phyloP scores from a whole-genome alignment of 768 basidiomycete species.

The Crassisporium funariophilum region DNA sequence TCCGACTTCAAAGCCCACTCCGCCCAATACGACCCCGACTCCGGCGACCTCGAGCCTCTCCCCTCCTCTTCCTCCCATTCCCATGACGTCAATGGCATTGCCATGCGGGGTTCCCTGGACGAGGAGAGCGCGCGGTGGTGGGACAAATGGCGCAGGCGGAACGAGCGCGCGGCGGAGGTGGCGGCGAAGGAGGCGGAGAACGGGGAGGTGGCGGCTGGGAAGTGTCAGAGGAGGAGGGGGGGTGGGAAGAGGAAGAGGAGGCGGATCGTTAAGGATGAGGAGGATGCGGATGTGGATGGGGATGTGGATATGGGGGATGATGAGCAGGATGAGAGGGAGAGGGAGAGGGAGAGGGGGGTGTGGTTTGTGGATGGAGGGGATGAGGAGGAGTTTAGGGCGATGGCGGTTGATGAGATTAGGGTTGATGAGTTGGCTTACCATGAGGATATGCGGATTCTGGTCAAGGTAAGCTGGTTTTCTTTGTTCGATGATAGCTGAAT shows the following conservation, averaged over 20 bases:
- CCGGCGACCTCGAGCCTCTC: slow-evolving; percentile 23
- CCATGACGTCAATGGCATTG: slow-evolving; percentile 7
- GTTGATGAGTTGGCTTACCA: slow-evolving; percentile 64
- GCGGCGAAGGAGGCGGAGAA: slow-evolving; percentile 18
- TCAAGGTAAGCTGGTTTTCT: slow-evolving; percentile 66
- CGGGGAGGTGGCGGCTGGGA: slow-evolving; percentile 28
- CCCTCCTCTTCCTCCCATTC: not conserved
- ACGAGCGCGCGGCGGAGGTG: slow-evolving; percentile 39
- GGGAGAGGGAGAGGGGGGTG: slow-evolving; percentile 18
- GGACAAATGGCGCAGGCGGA: slow-evolving; percentile 68
- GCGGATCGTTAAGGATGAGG: slow-evolving; percentile 22
- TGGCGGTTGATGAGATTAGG: slow-evolving; percentile 62
- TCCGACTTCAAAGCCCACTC: slow-evolving; percentile 76
- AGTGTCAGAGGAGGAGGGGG: slow-evolving; percentile 3
- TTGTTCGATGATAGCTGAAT: not conserved
- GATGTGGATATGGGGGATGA: slow-evolving; percentile 7
- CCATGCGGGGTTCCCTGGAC: slow-evolving; percentile 45
- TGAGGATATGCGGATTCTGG: slow-evolving; percentile 89
- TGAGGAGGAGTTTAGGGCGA: slow-evolving; percentile 37
- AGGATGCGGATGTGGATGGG: slow-evolving; percentile 25
- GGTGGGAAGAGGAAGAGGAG: slow-evolving; percentile 17
- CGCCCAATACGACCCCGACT: slow-evolving; percentile 52
- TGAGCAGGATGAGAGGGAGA: slow-evolving; percentile 18
- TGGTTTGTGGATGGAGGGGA: slow-evolving; percentile 33
- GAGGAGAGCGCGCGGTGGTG: slow-evolving; percentile 62